These are phyloP conservation scores for Lactifluus volemus DNA, from an alignment of 768 basidiomycete genomes.

Conservation along the genomic window DNA sequence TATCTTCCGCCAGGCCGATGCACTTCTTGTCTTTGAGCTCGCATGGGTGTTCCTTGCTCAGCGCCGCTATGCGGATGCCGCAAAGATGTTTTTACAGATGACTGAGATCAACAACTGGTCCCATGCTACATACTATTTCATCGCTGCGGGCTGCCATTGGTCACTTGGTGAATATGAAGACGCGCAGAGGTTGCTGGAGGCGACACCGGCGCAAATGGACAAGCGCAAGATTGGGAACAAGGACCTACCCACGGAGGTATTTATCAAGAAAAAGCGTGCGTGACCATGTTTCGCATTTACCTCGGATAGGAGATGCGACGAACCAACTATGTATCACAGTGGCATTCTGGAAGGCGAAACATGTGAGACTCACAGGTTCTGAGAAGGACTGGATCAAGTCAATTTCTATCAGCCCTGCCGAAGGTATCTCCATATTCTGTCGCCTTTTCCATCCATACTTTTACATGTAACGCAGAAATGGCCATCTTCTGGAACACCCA, in stretches of 20 bases:
- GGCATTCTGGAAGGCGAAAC: conserved; percentile 66
- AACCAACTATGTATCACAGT: conserved; percentile 34
- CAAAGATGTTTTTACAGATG: conserved; percentile 54
- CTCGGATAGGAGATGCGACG: neutral
- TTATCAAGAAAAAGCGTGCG: conserved; percentile 70
- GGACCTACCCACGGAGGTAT: conserved; percentile 65
- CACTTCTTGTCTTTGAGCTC: conserved; percentile 64
- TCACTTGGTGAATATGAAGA: conserved; percentile 46
- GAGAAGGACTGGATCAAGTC: conserved; percentile 42
- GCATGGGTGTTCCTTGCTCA: conserved; percentile 67
- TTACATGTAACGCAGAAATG: conserved; percentile 40
- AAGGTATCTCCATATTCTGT: conserved; percentile 35
- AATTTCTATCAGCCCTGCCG: conserved; percentile 60
- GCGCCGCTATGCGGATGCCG: conserved; percentile 56
- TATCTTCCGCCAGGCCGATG: conserved; percentile 64
- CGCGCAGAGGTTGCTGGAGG: conserved; percentile 54
- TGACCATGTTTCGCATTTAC: conserved; percentile 2
- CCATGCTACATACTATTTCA: conserved; percentile 70
- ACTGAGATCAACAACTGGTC: conserved; percentile 66
- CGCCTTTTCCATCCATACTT: neutral
- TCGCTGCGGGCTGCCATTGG: conserved; percentile 67
- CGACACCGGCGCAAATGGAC: conserved; percentile 49
- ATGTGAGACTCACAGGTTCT: conserved; percentile 43
- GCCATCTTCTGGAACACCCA: conserved; percentile 78
- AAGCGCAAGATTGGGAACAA: conserved; percentile 57